Evolutionary conservation across 495 filamentous ascomycete species (phyloP), one percentile per base, ranked within the genome.

Genomic region (Bacidia rubella): DNA sequence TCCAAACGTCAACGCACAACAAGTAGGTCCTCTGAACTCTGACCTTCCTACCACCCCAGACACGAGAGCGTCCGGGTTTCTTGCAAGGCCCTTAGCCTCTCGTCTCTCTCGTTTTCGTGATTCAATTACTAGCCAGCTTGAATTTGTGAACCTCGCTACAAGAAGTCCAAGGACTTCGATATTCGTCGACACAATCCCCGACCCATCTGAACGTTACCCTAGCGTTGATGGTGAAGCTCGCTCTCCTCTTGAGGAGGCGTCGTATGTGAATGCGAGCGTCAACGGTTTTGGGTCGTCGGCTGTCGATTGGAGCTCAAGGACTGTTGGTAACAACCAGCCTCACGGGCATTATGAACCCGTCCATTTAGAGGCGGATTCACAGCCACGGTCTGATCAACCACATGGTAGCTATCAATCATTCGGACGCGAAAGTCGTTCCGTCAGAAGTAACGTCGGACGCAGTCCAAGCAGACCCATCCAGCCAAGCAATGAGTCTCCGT

Each of bases 401-500:
- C 19, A 50, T 50, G n/a, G 2, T 7, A 12, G 10, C 9, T 47
- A 52, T 19, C 54, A 62, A n/a, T 52, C 56, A 12, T 44, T 24
- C 43, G 45, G 54, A 41, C 51, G 57, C 12, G 57, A 63, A 56
- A 45, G 61, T 57, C 67, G 71, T 44, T 65, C 69, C 22, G 59
- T 76, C 21, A 70, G 71, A 4, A 66, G 61, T 53, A 56, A 73
- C 44, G 50, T 77, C 9, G 64, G 74, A 53, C 64, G 74, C 45
- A 67, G 75, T 42, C 72, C 75, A 27, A 65, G 73, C 21, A 64
- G 77, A 46, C 60, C 68, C 11, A 59, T 75, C 47, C 70, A 74
- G 23, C 74, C 72, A 52, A 73, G 78, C 54, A 77, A 81, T 49
- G 77, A 78, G 47, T 75, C 74, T 7, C 73, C 77, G 49, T 59